phyloP scores from a whole-genome alignment of 2,329 filamentous ascomycete genomes.

The Aspergillus phoenicis region DNA sequence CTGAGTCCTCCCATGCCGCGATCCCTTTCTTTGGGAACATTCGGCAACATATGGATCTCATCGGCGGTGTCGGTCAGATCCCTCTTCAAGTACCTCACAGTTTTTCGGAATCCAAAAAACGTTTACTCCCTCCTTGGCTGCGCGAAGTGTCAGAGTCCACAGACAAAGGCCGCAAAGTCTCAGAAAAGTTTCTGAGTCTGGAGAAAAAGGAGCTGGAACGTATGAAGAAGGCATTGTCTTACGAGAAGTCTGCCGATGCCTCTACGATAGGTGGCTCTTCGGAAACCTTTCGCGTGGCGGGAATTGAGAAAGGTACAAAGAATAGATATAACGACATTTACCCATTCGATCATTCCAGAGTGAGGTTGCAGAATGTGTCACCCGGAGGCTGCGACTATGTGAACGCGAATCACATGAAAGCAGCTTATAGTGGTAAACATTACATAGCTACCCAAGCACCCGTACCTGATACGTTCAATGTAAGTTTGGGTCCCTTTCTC shows the following conservation, averaged over 20 bases:
- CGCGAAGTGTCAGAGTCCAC: slow-evolving; percentile 64
- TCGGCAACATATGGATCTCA: slow-evolving; percentile 91
- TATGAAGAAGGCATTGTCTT: slow-evolving; percentile 81
- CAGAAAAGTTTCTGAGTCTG: slow-evolving; percentile 79
- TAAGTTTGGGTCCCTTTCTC: slow-evolving; percentile 51
- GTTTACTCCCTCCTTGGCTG: slow-evolving; percentile 75
- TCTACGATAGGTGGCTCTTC: slow-evolving; percentile 43
- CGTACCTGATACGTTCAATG: slow-evolving; percentile 86
- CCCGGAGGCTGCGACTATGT: slow-evolving; percentile 84
- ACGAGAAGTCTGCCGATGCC: slow-evolving; percentile 60
- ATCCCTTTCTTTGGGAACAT: slow-evolving; percentile 97
- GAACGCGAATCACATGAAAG: slow-evolving; percentile 85
- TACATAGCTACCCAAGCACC: slow-evolving; percentile 97
- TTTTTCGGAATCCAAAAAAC: slow-evolving; percentile 51
- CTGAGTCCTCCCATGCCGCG: slow-evolving; percentile 62
- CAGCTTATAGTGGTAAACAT: slow-evolving; percentile 79
- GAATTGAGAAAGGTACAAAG: slow-evolving; percentile 91
- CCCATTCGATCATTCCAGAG: slow-evolving; percentile 90
- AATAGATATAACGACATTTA: slow-evolving; percentile 98
- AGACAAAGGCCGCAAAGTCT: slow-evolving; percentile 77
- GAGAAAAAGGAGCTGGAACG: slow-evolving; percentile 84
- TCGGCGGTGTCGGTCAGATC: slow-evolving; percentile 87
- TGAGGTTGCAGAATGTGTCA: slow-evolving; percentile 71
- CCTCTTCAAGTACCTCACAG: slow-evolving; percentile 60
- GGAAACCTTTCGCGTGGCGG: slow-evolving; percentile 71